Evolutionary conservation across 352 stramenopile genomes (phyloP).

Genomic region (Globisporangium barbulae): DNA sequence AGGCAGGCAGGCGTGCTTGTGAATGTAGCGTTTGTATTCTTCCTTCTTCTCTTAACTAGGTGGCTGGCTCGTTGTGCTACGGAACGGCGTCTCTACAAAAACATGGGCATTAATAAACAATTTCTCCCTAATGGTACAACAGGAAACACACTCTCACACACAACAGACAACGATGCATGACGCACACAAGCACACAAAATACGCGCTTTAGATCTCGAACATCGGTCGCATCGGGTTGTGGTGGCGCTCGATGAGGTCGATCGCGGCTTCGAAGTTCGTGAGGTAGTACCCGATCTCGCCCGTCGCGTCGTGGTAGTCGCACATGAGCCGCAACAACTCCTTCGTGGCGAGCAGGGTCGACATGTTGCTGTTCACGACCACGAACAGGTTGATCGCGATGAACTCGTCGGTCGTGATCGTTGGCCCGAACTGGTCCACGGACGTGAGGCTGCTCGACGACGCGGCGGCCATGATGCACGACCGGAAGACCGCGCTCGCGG

Average conservation of each 20-base stretch:
- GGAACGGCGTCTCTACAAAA: slow-evolving; percentile 7
- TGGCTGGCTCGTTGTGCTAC: neutral
- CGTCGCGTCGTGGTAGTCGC: slow-evolving; percentile 51
- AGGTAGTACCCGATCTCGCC: slow-evolving; percentile 75
- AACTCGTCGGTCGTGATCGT: slow-evolving; percentile 67
- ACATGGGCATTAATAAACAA: slow-evolving; percentile 9
- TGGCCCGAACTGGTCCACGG: slow-evolving; percentile 35
- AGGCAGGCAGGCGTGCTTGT: neutral
- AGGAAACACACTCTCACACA: neutral
- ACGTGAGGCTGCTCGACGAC: slow-evolving; percentile 29
- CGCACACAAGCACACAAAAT: neutral
- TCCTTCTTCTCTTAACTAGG: neutral
- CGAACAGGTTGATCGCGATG: slow-evolving; percentile 58
- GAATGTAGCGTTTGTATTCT: neutral
- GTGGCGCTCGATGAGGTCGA: slow-evolving; percentile 53
- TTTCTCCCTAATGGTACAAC: slow-evolving; percentile 13
- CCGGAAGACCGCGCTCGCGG: slow-evolving; percentile 51
- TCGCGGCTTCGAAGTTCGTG: slow-evolving; percentile 63
- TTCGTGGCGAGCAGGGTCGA: slow-evolving; percentile 43
- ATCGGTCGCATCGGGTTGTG: slow-evolving; percentile 36
- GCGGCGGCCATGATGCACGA: slow-evolving; percentile 25
- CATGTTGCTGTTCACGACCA: slow-evolving; percentile 51
- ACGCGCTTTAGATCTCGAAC: slow-evolving; percentile 14
- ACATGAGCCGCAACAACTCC: slow-evolving; percentile 52
- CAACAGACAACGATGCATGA: neutral